phyloP scores from a whole-genome alignment of 768 basidiomycete species.

The Tylopilus sp. region DNA sequence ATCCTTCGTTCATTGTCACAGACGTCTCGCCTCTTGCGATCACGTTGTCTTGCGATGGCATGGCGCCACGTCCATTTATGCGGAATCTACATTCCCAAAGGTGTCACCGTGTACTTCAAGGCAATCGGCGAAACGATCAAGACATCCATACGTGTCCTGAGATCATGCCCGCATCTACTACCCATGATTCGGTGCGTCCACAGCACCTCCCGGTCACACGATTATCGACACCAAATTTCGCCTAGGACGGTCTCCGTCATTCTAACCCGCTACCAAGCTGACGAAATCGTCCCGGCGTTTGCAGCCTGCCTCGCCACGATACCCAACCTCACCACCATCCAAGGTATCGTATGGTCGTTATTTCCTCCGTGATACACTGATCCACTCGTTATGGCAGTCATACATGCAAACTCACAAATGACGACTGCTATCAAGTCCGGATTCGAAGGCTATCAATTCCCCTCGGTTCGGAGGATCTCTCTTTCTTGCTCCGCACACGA shows the following conservation, averaged over 20 bases:
- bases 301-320: constrained; percentile 1
- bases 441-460: constrained; percentile 8
- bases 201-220: too few species aligned
- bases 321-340: constrained; percentile 6
- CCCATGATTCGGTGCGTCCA: constrained; percentile 5
- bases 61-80: constrained; percentile 10
- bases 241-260: constrained; percentile 2
- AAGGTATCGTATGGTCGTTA: neutral
- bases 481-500: constrained; percentile 5
- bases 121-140: neutral
- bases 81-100: neutral
- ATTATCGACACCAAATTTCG: too few species aligned
- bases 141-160: neutral
- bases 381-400: neutral
- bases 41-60: constrained; percentile 10
- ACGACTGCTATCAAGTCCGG: constrained; percentile 1
- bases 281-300: constrained; percentile 7
- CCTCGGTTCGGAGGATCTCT: constrained; percentile 2
- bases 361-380: neutral
- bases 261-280: neutral
- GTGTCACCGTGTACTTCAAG: neutral
- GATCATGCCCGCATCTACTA: constrained; percentile 1
- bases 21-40: constrained; percentile 7
- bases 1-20: constrained; percentile 5
- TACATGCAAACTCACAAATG: constrained; percentile 1